These are phyloP conservation scores for Xylaria nigripes DNA, from an alignment of 495 filamentous ascomycete genomes.

Conservation along the genomic window DNA sequence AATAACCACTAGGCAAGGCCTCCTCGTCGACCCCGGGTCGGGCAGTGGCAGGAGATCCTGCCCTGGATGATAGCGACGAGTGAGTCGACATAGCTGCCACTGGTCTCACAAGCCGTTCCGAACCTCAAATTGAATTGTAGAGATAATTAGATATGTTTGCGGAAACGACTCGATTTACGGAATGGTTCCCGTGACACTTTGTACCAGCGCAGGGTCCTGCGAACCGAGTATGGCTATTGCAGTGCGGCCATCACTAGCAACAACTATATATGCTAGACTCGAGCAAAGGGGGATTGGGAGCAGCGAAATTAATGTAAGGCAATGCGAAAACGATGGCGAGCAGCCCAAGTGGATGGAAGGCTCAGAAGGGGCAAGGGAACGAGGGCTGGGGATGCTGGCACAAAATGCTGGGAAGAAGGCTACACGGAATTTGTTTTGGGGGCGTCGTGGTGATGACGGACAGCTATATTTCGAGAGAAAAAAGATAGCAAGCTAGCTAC, in stretches of 20 bases:
- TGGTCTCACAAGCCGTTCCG: neutral
- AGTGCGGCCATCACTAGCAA: slow-evolving; percentile 1
- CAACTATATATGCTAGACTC: neutral
- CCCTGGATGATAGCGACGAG: slow-evolving; percentile 17
- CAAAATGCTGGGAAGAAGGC: neutral
- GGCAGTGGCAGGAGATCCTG: slow-evolving; percentile 7
- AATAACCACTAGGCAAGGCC: slow-evolving; percentile 44
- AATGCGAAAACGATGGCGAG: slow-evolving; percentile 1
- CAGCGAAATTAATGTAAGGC: slow-evolving; percentile 5
- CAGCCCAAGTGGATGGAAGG: neutral
- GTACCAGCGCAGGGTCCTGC: slow-evolving; percentile 1
- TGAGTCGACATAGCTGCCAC: slow-evolving; percentile 15
- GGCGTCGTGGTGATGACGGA: neutral
- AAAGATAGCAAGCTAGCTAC: neutral
- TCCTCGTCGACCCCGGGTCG: slow-evolving; percentile 26
- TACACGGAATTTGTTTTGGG: neutral
- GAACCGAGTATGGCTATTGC: slow-evolving; percentile 7
- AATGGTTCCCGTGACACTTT: slow-evolving; percentile 17
- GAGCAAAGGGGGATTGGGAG: neutral
- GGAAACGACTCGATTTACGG: slow-evolving; percentile 25
- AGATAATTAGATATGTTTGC: slow-evolving; percentile 6
- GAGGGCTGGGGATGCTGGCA: slow-evolving; percentile 5
- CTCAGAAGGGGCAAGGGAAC: slow-evolving; percentile 5
- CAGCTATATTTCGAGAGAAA: neutral
- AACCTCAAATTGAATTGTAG: slow-evolving; percentile 3